Conservation (phyloP, 768 basidiomycete species). For the Pleurotus tuber-regium region DNA sequence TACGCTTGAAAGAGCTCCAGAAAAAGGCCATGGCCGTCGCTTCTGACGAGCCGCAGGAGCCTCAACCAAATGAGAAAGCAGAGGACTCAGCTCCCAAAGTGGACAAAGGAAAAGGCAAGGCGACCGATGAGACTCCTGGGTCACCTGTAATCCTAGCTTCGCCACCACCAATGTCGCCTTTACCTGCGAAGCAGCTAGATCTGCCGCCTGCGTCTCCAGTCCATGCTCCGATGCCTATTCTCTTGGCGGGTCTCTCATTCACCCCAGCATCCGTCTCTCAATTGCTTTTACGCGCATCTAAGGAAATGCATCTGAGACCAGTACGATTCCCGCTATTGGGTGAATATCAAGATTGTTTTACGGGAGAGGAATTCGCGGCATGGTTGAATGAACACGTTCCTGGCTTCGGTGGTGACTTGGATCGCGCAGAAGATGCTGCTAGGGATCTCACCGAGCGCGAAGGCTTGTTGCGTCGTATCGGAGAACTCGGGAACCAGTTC, state of each 20-base stretch:
- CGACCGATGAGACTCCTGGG: conserved; percentile 37
- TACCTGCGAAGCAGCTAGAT: conserved; percentile 17
- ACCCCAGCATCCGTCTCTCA: conserved; percentile 62
- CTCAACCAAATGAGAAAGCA: conserved; percentile 28
- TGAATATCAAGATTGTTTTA: conserved; percentile 84
- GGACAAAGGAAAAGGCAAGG: conserved; percentile 85
- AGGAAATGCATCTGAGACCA: conserved; percentile 66
- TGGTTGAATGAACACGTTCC: conserved; percentile 82
- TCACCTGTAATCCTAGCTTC: conserved; percentile 39
- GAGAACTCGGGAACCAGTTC: conserved; percentile 81
- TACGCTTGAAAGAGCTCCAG: conserved; percentile 80
- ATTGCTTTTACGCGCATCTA: conserved; percentile 68
- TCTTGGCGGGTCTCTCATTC: conserved; percentile 75
- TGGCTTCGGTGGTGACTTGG: conserved; percentile 74
- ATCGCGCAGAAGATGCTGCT: conserved; percentile 76
- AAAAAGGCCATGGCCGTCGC: conserved; percentile 40
- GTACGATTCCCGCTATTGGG: conserved; percentile 79
- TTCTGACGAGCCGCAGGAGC: conserved; percentile 17
- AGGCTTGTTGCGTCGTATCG: conserved; percentile 65
- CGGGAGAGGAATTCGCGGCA: conserved; percentile 83
- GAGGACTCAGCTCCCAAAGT: conserved; percentile 48
- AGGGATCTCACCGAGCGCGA: conserved; percentile 60
- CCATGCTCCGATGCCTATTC: conserved; percentile 50
- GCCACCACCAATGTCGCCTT: conserved; percentile 64
- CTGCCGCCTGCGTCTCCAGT: conserved; percentile 45